phyloP scores from a whole-genome alignment of 1,284 basidiomycete genomes.

The Ustanciosporium gigantosporum region DNA sequence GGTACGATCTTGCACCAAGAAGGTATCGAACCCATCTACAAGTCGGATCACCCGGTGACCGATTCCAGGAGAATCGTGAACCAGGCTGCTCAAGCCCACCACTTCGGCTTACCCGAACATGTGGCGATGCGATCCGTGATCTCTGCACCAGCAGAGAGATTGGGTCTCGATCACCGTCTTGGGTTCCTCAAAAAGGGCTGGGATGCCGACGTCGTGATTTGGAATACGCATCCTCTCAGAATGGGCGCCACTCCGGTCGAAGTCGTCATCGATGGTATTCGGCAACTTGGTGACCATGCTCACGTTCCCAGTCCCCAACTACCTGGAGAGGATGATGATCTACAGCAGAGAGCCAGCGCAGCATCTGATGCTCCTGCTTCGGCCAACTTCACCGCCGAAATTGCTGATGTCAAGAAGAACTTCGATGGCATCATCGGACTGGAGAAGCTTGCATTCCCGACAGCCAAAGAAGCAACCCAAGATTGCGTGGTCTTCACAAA shows the following conservation, averaged over 20 bases:
- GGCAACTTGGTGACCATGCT: conserved; percentile 58
- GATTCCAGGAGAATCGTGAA: conserved; percentile 78
- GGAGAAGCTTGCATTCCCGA: conserved; percentile 43
- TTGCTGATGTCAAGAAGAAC: conserved; percentile 23
- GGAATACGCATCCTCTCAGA: conserved; percentile 81
- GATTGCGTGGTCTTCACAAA: conserved; percentile 41
- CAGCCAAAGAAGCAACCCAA: conserved; percentile 3
- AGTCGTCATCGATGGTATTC: conserved; percentile 69
- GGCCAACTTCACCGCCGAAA: conserved; percentile 39
- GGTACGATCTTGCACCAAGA: conserved; percentile 74
- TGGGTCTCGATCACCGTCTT: conserved; percentile 80
- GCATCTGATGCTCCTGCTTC: conserved; percentile 2
- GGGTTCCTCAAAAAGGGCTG: conserved; percentile 73
- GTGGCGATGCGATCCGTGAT: conserved; percentile 74
- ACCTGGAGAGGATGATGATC: neutral
- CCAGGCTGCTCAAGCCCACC: conserved; percentile 85
- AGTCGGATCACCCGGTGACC: conserved; percentile 73
- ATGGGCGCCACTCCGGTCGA: conserved; percentile 66
- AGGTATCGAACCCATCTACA: conserved; percentile 71
- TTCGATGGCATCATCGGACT: conserved; percentile 32
- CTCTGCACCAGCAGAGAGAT: conserved; percentile 73
- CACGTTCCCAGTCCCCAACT: conserved; percentile 10
- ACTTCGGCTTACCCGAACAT: conserved; percentile 68
- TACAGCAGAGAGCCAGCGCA: neutral
- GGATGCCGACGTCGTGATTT: conserved; percentile 75